These are phyloP conservation scores for Spinacia oleracea DNA, from an alignment of 179 eudicot genomes.

Conservation along the genomic window DNA sequence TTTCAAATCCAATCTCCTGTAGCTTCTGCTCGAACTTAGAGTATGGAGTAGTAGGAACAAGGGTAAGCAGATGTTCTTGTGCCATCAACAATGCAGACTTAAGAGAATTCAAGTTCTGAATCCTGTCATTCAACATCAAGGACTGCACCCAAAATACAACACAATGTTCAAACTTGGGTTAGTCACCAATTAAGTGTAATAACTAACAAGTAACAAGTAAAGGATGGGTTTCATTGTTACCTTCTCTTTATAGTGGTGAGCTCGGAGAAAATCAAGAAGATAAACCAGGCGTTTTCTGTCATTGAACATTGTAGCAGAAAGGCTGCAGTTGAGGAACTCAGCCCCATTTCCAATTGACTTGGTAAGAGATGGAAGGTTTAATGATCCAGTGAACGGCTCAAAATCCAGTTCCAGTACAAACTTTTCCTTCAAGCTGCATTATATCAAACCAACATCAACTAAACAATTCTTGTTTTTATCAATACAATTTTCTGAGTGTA, in stretches of 20 bases:
- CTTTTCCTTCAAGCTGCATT: conserved; percentile 42
- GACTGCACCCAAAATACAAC: conserved; percentile 43
- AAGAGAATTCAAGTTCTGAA: conserved; percentile 52
- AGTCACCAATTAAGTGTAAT: background rate
- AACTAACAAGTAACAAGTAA: too few relatives aligned
- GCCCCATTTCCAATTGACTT: conserved; percentile 86
- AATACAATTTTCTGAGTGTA: background rate
- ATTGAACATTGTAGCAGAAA: conserved; percentile 83
- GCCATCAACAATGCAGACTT: conserved; percentile 65
- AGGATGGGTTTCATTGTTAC: conserved; percentile 22
- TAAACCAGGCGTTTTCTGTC: conserved; percentile 64
- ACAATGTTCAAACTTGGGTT: background rate
- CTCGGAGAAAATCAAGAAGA: conserved; percentile 67
- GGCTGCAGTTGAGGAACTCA: conserved; percentile 75
- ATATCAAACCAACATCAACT: background rate
- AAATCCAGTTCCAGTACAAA: conserved; percentile 78
- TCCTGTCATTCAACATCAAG: conserved; percentile 72
- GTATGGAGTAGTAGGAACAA: conserved; percentile 54
- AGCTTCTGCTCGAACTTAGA: conserved; percentile 60
- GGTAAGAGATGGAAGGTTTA: conserved; percentile 67
- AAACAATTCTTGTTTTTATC: background rate
- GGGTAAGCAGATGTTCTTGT: conserved; percentile 54
- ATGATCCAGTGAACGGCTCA: conserved; percentile 64
- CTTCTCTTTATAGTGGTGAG: conserved; percentile 63
- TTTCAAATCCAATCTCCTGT: conserved; percentile 76